Evolutionary conservation across 1,139 yeast genomes (phyloP).

Genomic region (Protomyces pachydermus): DNA sequence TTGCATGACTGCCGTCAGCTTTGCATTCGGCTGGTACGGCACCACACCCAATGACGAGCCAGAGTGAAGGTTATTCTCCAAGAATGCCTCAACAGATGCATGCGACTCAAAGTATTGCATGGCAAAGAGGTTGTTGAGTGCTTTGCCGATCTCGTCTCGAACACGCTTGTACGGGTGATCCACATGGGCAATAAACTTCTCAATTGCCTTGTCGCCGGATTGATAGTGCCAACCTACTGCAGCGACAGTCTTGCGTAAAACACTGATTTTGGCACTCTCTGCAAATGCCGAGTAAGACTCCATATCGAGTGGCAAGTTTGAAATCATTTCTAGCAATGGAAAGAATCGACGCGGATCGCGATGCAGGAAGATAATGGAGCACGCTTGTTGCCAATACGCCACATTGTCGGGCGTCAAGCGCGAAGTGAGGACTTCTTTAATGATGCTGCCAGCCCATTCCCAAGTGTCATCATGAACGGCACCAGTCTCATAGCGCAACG

Average conservation of each 20-base stretch:
- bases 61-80: constrained; percentile 40
- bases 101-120: constrained; percentile 52
- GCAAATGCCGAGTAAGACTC: constrained; percentile 61
- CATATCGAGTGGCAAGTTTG: constrained; percentile 49
- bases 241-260: constrained; percentile 53
- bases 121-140: constrained; percentile 55
- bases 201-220: constrained; percentile 41
- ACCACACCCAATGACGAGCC: constrained; percentile 13
- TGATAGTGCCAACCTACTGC: constrained; percentile 58
- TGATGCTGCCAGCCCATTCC: constrained; percentile 50
- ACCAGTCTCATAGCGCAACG: constrained; percentile 33
- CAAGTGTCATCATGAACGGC: constrained; percentile 35
- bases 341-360: constrained; percentile 63
- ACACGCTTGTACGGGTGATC: constrained; percentile 42
- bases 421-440: constrained; percentile 50
- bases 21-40: constrained; percentile 33
- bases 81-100: constrained; percentile 45
- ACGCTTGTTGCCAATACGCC: constrained; percentile 70
- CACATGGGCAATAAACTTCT: constrained; percentile 48
- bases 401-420: constrained; percentile 73
- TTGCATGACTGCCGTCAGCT: constrained; percentile 38
- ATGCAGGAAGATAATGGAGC: constrained; percentile 47
- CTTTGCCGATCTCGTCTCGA: constrained; percentile 63
- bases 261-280: constrained; percentile 59
- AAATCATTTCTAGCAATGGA: constrained; percentile 47